Evolutionary conservation across 2,329 filamentous ascomycete species (phyloP), one percentile per base, ranked within the genome.

Genomic region (Claviceps capensis): DNA sequence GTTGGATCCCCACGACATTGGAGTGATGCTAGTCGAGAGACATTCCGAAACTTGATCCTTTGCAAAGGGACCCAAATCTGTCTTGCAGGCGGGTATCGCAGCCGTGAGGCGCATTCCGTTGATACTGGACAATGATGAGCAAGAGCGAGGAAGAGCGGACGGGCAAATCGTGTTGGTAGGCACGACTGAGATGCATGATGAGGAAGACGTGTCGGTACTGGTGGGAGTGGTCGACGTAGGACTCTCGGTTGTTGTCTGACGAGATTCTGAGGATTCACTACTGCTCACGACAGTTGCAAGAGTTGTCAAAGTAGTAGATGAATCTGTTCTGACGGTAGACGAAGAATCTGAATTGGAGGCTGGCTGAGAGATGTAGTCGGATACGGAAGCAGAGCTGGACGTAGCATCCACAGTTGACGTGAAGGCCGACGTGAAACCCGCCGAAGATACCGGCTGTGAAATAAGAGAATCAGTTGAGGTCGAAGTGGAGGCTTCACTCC

Each of bases 161-260:
- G 53, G 43, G 17, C 53, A 54, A 41, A 54, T 42, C 9, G 38
- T 8, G 2, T 9, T 34, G 13, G 51, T 50, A 6, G 53, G 46
- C 19, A 38, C 16, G 13, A 38, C 17, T 13, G 51, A 34, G n/a
- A 22, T 7, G 38, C 51, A 53, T 7, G 53, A 30, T 5, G 47
- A 16, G 5, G 53, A 38, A 8, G 50, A 38, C 13, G 48, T 19
- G 38, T 14, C 40, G 14, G 49, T 49, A 42, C 26, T 50, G 8
- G 37, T 54, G 1, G 47, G n/a, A 26, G 0, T n/a, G 16, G 22
- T 40, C 9, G 50, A 37, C 9, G 48, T 42, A 13, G 48, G 47
- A n/a, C 6, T 48, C 4, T 36, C 37, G 7, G 34, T 52, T 1
- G 47, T 49, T 36, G 40, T 4, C 11, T 34, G 40, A 8, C 22